Conservation (phyloP, 2,329 filamentous ascomycete genomes). For the Fusarium sp. region DNA sequence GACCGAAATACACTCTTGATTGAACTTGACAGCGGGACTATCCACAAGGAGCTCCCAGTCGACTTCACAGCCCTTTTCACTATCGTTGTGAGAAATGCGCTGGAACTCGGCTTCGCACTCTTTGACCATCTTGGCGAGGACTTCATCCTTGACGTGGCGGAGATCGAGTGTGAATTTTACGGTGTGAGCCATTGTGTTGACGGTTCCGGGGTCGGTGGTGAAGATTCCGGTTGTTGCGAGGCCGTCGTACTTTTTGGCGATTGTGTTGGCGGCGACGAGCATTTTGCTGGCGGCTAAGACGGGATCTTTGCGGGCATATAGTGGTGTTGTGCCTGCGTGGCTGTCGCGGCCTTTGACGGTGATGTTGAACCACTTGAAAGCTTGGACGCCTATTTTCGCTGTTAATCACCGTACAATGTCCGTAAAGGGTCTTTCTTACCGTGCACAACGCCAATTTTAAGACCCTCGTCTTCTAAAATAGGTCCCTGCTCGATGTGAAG, state of each 20-base stretch:
- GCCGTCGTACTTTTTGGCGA: constrained; percentile 1
- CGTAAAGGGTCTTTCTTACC: rapidly evolving
- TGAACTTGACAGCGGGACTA: constrained; percentile 1
- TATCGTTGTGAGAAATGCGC: not conserved
- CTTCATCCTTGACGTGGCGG: not conserved
- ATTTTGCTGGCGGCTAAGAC: not conserved
- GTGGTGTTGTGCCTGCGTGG: constrained; percentile 5
- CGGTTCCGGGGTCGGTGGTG: not conserved
- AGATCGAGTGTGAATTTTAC: not conserved
- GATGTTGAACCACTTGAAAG: constrained; percentile 15
- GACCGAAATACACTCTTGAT: not conserved
- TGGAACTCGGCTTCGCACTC: not conserved
- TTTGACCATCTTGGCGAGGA: not conserved
- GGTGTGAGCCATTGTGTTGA: constrained; percentile 8
- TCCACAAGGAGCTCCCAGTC: not conserved
- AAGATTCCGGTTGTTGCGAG: not conserved
- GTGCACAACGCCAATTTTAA: not conserved
- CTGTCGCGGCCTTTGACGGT: not conserved
- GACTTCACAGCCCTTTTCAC: not conserved
- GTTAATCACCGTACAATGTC: rapidly evolving
- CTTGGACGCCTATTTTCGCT: not conserved
- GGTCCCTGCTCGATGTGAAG: not conserved
- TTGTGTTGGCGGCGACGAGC: not conserved
- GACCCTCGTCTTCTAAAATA: not conserved
- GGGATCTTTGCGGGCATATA: constrained; percentile 15